Conservation (phyloP, 768 basidiomycete genomes). For the Lentinus brumalis region DNA sequence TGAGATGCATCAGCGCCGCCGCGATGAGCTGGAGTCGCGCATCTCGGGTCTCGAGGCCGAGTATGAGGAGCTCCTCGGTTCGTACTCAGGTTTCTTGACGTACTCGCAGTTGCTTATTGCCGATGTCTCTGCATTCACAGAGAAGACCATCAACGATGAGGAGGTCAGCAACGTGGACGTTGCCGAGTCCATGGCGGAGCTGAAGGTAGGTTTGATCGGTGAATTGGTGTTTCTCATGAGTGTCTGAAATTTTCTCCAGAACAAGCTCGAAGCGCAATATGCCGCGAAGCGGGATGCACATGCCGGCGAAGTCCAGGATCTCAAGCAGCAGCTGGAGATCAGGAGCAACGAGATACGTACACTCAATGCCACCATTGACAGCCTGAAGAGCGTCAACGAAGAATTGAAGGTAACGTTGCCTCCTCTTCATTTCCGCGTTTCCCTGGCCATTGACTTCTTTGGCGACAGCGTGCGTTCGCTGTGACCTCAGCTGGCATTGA, state of each 20-base stretch:
- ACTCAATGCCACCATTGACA: conserved; percentile 85
- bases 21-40: conserved; percentile 86
- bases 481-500: conserved; percentile 97
- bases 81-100: conserved; percentile 26
- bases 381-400: conserved; percentile 94
- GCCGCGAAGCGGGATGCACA: conserved; percentile 91
- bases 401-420: conserved; percentile 79
- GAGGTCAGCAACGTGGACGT: conserved; percentile 83
- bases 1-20: conserved; percentile 77
- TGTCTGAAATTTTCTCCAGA: conserved; percentile 46
- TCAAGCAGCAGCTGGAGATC: conserved; percentile 89
- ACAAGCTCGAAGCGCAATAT: conserved; percentile 93
- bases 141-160: conserved; percentile 91
- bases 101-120: not conserved
- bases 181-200: conserved; percentile 82
- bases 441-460: conserved; percentile 10
- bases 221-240: conserved; percentile 16
- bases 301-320: conserved; percentile 76
- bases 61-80: conserved; percentile 95
- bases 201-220: conserved; percentile 63
- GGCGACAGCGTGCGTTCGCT: conserved; percentile 87
- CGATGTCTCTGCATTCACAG: conserved; percentile 41
- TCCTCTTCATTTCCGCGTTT: conserved; percentile 6
- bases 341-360: conserved; percentile 81
- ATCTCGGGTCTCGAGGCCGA: conserved; percentile 84